phyloP scores from a whole-genome alignment of 192 early-diverging fungal species.

The Geranomyces michiganensis region DNA sequence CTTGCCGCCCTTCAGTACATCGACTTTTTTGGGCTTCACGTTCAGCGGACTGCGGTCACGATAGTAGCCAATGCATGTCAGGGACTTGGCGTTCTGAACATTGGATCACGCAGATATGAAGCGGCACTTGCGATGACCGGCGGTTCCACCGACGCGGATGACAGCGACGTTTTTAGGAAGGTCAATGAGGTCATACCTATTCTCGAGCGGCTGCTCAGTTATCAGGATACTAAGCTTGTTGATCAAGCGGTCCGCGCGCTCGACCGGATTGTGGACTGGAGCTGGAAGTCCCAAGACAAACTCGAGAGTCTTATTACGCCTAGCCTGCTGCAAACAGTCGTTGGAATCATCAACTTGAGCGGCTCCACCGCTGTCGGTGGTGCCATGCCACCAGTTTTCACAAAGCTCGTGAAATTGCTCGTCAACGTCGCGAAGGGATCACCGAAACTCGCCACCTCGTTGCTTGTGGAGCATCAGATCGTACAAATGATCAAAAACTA shows the following conservation, averaged over 20 bases:
- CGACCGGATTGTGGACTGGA: constrained; percentile 67
- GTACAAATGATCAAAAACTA: constrained; percentile 31
- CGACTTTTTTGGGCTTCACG: constrained; percentile 87
- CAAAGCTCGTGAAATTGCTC: constrained; percentile 59
- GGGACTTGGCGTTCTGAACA: constrained; percentile 25
- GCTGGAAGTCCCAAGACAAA: constrained; percentile 50
- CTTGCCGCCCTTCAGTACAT: constrained; percentile 78
- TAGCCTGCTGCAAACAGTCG: constrained; percentile 57
- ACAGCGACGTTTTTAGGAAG: constrained; percentile 5
- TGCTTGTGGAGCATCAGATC: constrained; percentile 31
- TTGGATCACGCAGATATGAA: constrained; percentile 3
- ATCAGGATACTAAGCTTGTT: constrained; percentile 74
- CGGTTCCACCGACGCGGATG: background rate
- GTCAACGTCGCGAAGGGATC: constrained; percentile 60
- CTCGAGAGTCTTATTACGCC: constrained; percentile 64
- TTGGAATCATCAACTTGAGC: constrained; percentile 57
- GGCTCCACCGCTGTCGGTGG: constrained; percentile 16
- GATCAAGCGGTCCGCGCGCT: constrained; percentile 69
- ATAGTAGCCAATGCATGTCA: constrained; percentile 58
- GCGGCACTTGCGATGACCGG: background rate
- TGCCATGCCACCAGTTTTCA: constrained; percentile 48
- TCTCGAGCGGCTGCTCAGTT: constrained; percentile 68
- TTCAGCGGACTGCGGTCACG: constrained; percentile 78
- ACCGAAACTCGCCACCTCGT: constrained; percentile 35
- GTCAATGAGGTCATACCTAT: constrained; percentile 66